Conservation (phyloP, 305 asterid genomes). For the Galium porrigens region DNA sequence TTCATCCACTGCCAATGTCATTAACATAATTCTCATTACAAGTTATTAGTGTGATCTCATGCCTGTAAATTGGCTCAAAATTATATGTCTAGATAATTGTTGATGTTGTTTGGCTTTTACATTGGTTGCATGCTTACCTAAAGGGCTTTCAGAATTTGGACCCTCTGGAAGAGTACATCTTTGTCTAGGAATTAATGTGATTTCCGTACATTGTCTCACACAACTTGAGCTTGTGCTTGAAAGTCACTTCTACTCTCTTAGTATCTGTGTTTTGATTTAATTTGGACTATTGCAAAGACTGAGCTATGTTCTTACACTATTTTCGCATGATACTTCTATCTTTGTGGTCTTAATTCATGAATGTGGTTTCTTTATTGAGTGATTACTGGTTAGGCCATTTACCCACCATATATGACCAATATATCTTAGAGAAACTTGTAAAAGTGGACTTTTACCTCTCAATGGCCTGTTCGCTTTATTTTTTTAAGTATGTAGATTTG, state of each 20-base stretch:
- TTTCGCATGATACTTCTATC: neutral
- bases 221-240: neutral
- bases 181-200: neutral
- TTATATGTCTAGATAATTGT: neutral
- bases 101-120: neutral
- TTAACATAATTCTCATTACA: neutral
- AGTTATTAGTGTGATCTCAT: neutral
- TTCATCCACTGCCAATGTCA: neutral
- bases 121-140: neutral
- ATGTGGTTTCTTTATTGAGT: neutral
- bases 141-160: neutral
- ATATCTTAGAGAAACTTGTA: neutral
- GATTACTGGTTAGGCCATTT: neutral
- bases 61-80: neutral
- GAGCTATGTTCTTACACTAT: neutral
- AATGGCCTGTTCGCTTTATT: neutral
- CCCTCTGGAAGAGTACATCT: neutral
- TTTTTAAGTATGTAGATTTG: neutral
- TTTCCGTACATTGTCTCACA: neutral
- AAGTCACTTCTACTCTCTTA: neutral
- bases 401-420: neutral
- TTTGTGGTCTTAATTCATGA: neutral
- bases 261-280: neutral
- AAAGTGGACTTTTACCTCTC: neutral
- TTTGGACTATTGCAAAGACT: neutral